Conservation (phyloP, 345 rosid genomes). For the Linum tenue region DNA sequence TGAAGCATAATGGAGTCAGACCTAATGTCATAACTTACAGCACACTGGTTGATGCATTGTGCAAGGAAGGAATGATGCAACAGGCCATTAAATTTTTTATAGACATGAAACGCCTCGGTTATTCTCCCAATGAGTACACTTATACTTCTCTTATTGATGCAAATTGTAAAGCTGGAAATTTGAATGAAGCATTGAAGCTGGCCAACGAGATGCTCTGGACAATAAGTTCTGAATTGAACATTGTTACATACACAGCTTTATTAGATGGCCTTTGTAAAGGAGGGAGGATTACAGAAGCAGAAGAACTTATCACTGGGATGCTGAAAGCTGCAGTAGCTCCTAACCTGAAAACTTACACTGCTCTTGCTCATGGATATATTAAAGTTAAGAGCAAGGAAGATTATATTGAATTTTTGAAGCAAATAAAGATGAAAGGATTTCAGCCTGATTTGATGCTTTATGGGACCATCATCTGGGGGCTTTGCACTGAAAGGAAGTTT, state of each 20-base stretch:
- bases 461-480: constrained; percentile 58
- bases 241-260: constrained; percentile 51
- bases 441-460: constrained; percentile 44
- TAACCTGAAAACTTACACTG: constrained; percentile 41
- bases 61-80: constrained; percentile 65
- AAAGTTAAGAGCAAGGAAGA: constrained; percentile 42
- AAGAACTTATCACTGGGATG: constrained; percentile 39
- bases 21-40: constrained; percentile 62
- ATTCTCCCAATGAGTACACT: constrained; percentile 57
- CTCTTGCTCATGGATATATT: constrained; percentile 51
- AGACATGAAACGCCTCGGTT: constrained; percentile 58
- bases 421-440: constrained; percentile 40
- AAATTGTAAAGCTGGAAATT: constrained; percentile 41
- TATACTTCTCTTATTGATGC: constrained; percentile 67
- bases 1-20: constrained; percentile 40
- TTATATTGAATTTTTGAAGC: constrained; percentile 36
- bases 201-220: constrained; percentile 48
- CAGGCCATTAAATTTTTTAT: constrained; percentile 48
- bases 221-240: constrained; percentile 31
- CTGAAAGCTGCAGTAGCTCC: constrained; percentile 37
- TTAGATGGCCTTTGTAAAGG: constrained; percentile 50
- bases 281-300: constrained; percentile 48
- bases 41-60: constrained; percentile 56
- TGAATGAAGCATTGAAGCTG: constrained; percentile 47
- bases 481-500: constrained; percentile 41